Percentiles rank a stretch among this genome's conserved stretches.
Evolutionary conservation across 345 rosid species (phyloP).

Genomic region (Hibiscus trionum): DNA sequence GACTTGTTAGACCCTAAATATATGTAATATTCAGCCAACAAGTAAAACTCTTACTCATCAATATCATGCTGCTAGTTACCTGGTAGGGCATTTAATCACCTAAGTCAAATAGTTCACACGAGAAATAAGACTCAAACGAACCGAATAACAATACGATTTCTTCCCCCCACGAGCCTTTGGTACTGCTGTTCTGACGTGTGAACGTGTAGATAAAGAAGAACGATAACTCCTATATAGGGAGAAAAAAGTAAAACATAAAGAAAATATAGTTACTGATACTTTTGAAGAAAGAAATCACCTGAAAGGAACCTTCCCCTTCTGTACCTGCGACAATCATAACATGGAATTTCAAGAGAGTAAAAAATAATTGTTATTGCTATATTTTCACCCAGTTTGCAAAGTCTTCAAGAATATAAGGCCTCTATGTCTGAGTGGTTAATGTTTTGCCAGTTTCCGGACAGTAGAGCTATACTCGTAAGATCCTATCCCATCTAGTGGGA

Average conservation of each 20-base stretch:
- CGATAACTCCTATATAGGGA: slow-evolving; percentile 1
- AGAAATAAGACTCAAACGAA: slow-evolving; percentile 53
- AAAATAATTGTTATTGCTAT: too few species aligned
- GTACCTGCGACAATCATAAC: slow-evolving; percentile 37
- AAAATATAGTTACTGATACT: background rate
- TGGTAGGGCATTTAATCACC: slow-evolving; percentile 51
- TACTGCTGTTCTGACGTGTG: slow-evolving; percentile 59
- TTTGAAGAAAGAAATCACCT: slow-evolving; percentile 15
- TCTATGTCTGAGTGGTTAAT: background rate
- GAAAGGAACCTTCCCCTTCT: slow-evolving; percentile 10
- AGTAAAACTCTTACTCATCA: background rate
- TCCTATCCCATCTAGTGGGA: background rate
- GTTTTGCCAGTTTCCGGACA: too few species aligned
- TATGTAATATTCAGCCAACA: background rate
- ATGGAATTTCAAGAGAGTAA: slow-evolving; percentile 2
- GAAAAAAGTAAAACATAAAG: background rate
- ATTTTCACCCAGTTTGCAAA: slow-evolving; percentile 30
- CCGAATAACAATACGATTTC: slow-evolving; percentile 41
- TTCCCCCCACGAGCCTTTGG: slow-evolving; percentile 44
- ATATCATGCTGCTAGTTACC: slow-evolving; percentile 27
- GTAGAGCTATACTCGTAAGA: too few species aligned
- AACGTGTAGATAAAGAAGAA: slow-evolving; percentile 30
- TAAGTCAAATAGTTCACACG: slow-evolving; percentile 50
- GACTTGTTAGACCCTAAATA: background rate
- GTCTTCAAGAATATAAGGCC: slow-evolving; percentile 7